Conservation (phyloP, 768 basidiomycete species). For the Lyophyllum shimeji region DNA sequence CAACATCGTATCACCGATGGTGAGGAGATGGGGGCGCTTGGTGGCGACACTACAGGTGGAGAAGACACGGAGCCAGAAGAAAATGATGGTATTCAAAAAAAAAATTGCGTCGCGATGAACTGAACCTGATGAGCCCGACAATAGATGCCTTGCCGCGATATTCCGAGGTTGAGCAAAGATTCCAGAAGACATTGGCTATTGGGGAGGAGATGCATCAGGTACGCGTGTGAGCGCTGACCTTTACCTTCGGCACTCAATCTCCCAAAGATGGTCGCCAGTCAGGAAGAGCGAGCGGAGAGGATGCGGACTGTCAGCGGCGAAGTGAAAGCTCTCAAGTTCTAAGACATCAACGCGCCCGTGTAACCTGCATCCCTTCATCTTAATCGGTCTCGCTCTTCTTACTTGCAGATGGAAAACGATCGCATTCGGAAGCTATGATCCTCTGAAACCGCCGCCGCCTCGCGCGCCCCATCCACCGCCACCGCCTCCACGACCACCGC, state of each 20-base stretch:
- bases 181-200: constrained; percentile 38
- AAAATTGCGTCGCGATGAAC: background rate
- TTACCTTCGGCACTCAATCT: background rate
- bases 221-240: constrained; percentile 9
- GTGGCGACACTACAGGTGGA: constrained; percentile 1
- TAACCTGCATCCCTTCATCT: constrained; percentile 2
- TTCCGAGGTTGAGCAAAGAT: constrained; percentile 25
- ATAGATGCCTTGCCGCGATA: constrained; percentile 10
- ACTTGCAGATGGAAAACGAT: background rate
- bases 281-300: constrained; percentile 50
- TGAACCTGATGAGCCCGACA: background rate
- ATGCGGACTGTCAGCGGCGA: constrained; percentile 46
- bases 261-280: constrained; percentile 43
- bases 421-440: constrained; percentile 33
- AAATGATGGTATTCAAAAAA: constrained; percentile 8
- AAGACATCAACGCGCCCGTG: constrained; percentile 14
- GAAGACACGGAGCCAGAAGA: constrained; percentile 21
- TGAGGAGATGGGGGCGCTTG: constrained; percentile 17
- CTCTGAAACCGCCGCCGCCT: constrained; percentile 38
- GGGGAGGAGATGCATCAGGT: constrained; percentile 56
- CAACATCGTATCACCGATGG: constrained; percentile 29
- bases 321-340: constrained; percentile 50
- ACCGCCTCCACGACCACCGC: constrained; percentile 21
- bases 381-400: background rate
- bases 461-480: constrained; percentile 7